Conservation (phyloP, 1,139 yeast species). For the Zygosaccharomyces sapae region DNA sequence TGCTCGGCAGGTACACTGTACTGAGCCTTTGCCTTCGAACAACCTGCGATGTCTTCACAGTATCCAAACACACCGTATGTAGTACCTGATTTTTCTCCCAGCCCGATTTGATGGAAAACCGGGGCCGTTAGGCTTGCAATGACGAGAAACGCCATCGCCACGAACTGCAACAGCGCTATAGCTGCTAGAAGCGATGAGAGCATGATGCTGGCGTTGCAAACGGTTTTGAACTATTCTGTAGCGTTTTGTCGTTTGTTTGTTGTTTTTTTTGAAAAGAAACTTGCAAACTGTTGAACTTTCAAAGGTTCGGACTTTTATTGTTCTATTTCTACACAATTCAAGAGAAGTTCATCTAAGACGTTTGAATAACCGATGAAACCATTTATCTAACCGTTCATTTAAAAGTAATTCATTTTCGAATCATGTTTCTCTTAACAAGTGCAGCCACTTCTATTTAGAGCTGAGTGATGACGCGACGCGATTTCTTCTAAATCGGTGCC, state of each 20-base stretch:
- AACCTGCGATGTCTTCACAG: conserved; percentile 47
- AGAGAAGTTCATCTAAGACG: background rate
- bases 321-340: too few relatives aligned
- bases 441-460: conserved; percentile 6
- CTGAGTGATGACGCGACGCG: conserved; percentile 6
- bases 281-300: too few relatives aligned
- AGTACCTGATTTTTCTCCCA: conserved; percentile 49
- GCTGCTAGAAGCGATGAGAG: conserved; percentile 7
- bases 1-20: conserved; percentile 39
- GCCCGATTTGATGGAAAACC: conserved; percentile 46
- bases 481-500: background rate
- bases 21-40: conserved; percentile 51
- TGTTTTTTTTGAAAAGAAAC: too few relatives aligned
- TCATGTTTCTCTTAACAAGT: conserved; percentile 3
- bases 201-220: background rate
- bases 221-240: too few relatives aligned
- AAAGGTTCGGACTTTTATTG: too few relatives aligned
- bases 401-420: background rate
- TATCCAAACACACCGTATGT: conserved; percentile 86
- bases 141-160: conserved; percentile 46
- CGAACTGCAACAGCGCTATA: conserved; percentile 30
- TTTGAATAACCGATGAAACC: background rate
- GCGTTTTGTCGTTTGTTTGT: too few relatives aligned
- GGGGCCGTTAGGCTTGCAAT: conserved; percentile 62
- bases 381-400: background rate